Evolutionary conservation across 345 rosid species (phyloP).

Genomic region (Linum tenue): DNA sequence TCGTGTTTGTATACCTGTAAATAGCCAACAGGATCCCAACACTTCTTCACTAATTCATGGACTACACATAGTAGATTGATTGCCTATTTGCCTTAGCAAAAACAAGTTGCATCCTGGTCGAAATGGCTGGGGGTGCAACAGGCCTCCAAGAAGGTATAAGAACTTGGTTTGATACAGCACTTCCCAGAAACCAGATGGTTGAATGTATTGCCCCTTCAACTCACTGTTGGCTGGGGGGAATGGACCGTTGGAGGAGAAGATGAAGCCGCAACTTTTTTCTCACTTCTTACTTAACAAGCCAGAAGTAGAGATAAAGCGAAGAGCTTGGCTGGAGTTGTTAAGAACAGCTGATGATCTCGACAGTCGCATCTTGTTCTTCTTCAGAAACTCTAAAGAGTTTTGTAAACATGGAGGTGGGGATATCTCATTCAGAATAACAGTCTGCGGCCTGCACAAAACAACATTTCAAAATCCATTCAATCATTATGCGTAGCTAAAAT

Average conservation of each 20-base stretch:
- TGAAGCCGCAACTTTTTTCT: background rate
- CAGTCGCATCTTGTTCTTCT: slow-evolving; percentile 67
- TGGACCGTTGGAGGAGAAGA: background rate
- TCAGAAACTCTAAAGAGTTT: slow-evolving; percentile 69
- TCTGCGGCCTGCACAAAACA: slow-evolving; percentile 39
- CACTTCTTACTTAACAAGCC: slow-evolving; percentile 38
- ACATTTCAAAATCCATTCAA: background rate
- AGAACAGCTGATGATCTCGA: slow-evolving; percentile 63
- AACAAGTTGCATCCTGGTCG: too few relatives aligned
- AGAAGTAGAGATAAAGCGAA: slow-evolving; percentile 51
- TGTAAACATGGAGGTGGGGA: slow-evolving; percentile 65
- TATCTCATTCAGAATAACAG: slow-evolving; percentile 61
- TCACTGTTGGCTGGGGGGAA: too few relatives aligned
- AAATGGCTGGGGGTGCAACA: too few relatives aligned
- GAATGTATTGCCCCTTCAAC: too few relatives aligned
- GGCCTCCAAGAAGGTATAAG: too few relatives aligned
- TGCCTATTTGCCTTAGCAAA: too few relatives aligned
- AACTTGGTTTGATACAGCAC: too few relatives aligned
- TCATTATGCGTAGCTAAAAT: background rate
- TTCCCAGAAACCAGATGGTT: too few relatives aligned
- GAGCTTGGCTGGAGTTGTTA: slow-evolving; percentile 69
- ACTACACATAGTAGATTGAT: too few relatives aligned
- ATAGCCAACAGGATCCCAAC: too few relatives aligned
- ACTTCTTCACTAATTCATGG: too few relatives aligned
- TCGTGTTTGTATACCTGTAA: too few relatives aligned